Evolutionary conservation across 768 basidiomycete species (phyloP), one percentile per base, ranked within the genome.

Genomic region (Floccularia luteovirens): DNA sequence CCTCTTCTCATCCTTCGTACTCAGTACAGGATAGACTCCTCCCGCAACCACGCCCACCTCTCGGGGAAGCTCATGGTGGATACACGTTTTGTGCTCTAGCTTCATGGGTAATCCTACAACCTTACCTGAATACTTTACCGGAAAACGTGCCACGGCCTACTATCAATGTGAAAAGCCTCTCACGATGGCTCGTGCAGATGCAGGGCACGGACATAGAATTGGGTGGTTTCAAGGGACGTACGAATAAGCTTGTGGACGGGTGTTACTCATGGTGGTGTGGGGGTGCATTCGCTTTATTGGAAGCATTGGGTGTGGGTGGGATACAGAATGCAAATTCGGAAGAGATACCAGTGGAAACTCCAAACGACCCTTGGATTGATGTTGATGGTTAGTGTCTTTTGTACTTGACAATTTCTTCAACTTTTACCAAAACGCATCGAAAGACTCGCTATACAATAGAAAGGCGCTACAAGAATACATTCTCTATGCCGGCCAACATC

Each of bases 191-290:
- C 2, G 79, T 76, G 3, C 68, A 80, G 31, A 84, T 96, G 81
- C 94, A 98, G 55, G 92, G 90, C 0, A 60, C 63, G 1, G 80
- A 80, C 31, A 70, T 74, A 8, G 94, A 98, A 54, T 68, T 91
- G 6, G 94, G 92, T 2, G 96, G 96, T 2, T 98, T 99, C 62
- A 74, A 72, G 41, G 96, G 96, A 0, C 69, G 96, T 39, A 90
- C 90, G 48, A 99, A 98, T 58, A 99, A 99, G 59, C 74, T 99
- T n/a, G 94, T 99, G 0, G 96, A 99, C 52, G 96, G 94, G 3
- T 99, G 96, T 60, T 99, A 99, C 60, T 82, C 86, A n/a, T 99
- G 96, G 96, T 99, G 94, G 96, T 88, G 90, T 17, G 96, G 90
- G 1, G 93, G 93, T 0, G 73, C 84, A 12, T 89, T 96, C 54